These are phyloP conservation scores for Penicillium frequentans DNA, from an alignment of 2,329 filamentous ascomycete species.

Conservation along the genomic window DNA sequence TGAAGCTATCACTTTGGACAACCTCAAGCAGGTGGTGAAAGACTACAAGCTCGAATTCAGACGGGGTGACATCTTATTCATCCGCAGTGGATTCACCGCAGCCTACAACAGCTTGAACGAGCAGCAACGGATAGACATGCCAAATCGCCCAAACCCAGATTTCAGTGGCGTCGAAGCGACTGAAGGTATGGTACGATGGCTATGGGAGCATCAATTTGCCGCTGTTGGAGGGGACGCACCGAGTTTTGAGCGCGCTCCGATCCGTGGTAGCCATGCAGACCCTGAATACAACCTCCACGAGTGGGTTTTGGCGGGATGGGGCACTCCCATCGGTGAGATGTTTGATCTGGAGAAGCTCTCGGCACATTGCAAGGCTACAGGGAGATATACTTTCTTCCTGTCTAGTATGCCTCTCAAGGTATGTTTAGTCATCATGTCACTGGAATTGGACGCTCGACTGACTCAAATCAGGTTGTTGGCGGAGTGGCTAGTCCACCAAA, in stretches of 20 bases:
- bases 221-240: conserved; percentile 36
- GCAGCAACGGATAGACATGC: conserved; percentile 13
- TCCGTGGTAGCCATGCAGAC: conserved; percentile 25
- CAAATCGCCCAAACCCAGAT: conserved; percentile 19
- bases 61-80: conserved; percentile 23
- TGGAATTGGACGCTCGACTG: neutral
- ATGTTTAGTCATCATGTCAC: neutral
- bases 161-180: conserved; percentile 37
- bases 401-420: conserved; percentile 35
- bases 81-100: conserved; percentile 22
- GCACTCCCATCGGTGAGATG: conserved; percentile 36
- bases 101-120: conserved; percentile 19
- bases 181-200: conserved; percentile 33
- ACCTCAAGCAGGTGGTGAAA: conserved; percentile 13
- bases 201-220: conserved; percentile 38
- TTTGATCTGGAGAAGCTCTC: conserved; percentile 36
- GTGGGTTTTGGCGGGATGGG: conserved; percentile 32
- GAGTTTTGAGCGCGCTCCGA: conserved; percentile 31
- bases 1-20: conserved; percentile 15
- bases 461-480: conserved; percentile 16
- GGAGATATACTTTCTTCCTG: conserved; percentile 35
- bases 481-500: conserved; percentile 25
- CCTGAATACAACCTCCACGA: conserved; percentile 30
- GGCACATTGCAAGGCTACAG: conserved; percentile 27
- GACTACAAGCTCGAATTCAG: conserved; percentile 17